A percentile compares a stretch with the other conserved stretches of the same genome.
Evolutionary conservation across 768 basidiomycete genomes (phyloP).

Genomic region (Suillus cothurnatus): DNA sequence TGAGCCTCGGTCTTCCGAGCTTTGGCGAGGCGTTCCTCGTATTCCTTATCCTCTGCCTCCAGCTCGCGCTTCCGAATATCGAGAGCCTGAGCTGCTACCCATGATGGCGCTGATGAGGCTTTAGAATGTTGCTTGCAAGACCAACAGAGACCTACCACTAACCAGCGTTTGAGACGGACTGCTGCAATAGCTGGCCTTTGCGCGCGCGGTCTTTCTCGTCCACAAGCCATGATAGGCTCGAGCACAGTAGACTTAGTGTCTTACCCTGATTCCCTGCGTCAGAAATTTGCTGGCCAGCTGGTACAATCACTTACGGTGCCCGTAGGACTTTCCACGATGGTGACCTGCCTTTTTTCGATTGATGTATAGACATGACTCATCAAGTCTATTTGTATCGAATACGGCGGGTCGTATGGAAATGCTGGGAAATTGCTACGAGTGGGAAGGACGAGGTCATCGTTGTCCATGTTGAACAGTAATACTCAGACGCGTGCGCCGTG

Average conservation of each 20-base stretch:
- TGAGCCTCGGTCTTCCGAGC: slow-evolving; percentile 67
- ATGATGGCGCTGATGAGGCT: slow-evolving; percentile 54
- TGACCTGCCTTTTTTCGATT: slow-evolving; percentile 73
- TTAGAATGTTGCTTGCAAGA: neutral
- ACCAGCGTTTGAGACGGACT: slow-evolving; percentile 29
- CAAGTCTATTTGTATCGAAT: slow-evolving; percentile 80
- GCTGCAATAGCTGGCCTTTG: slow-evolving; percentile 59
- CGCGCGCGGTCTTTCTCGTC: slow-evolving; percentile 71
- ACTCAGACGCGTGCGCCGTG: slow-evolving; percentile 15
- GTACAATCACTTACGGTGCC: slow-evolving; percentile 63
- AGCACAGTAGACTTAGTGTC: slow-evolving; percentile 78
- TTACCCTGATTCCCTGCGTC: slow-evolving; percentile 64
- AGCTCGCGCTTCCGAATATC: slow-evolving; percentile 65
- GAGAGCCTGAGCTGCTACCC: slow-evolving; percentile 75
- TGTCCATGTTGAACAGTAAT: slow-evolving; percentile 12
- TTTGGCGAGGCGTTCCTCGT: slow-evolving; percentile 56
- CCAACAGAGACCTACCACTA: slow-evolving; percentile 7
- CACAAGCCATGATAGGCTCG: slow-evolving; percentile 72
- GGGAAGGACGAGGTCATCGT: slow-evolving; percentile 40
- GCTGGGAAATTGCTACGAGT: slow-evolving; percentile 71
- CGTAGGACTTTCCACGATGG: slow-evolving; percentile 88
- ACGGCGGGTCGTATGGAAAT: slow-evolving; percentile 86
- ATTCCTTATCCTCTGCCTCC: slow-evolving; percentile 66
- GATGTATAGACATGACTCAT: slow-evolving; percentile 86
- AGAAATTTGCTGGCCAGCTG: neutral